Percentiles rank a stretch among this genome's conserved stretches.
phyloP scores from a whole-genome alignment of 2,329 filamentous ascomycete genomes.

The Parafenestella ontariensis region DNA sequence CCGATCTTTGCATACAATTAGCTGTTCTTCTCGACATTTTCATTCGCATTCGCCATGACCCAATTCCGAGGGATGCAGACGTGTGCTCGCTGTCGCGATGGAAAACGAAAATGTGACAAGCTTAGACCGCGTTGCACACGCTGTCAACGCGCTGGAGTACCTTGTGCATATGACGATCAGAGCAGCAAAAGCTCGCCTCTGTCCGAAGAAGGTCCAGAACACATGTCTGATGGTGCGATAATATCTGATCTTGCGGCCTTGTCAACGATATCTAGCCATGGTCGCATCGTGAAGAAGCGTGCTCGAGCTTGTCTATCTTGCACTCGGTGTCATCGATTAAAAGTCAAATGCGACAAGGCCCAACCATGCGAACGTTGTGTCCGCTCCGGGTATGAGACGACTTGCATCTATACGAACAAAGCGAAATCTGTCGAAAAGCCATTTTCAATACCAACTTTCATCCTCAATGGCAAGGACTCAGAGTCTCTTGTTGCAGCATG shows the following conservation, averaged over 20 bases:
- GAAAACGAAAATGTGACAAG: constrained; percentile 28
- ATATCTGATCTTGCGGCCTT: background rate
- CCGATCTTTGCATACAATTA: constrained; percentile 1
- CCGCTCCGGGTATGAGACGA: constrained; percentile 13
- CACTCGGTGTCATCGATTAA: constrained; percentile 29
- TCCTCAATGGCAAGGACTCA: constrained; percentile 17
- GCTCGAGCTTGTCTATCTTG: constrained; percentile 28
- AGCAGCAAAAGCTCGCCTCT: background rate
- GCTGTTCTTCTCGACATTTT: background rate
- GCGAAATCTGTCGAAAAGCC: background rate
- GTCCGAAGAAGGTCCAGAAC: background rate
- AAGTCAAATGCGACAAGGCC: constrained; percentile 30
- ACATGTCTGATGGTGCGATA: background rate
- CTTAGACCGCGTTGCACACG: constrained; percentile 19
- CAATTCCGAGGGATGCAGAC: constrained; percentile 15
- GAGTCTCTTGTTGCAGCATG: constrained; percentile 25
- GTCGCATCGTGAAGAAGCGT: constrained; percentile 11
- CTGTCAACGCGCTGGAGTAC: constrained; percentile 12
- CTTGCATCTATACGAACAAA: constrained; percentile 25
- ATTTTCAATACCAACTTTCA: constrained; percentile 2
- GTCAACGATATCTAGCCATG: background rate
- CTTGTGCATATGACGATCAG: constrained; percentile 12
- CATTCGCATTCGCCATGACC: constrained; percentile 5
- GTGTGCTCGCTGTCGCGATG: constrained; percentile 24
- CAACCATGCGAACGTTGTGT: constrained; percentile 26